Conservation (phyloP, 176 grass and related monocot genomes). For the Triticum turgidum region DNA sequence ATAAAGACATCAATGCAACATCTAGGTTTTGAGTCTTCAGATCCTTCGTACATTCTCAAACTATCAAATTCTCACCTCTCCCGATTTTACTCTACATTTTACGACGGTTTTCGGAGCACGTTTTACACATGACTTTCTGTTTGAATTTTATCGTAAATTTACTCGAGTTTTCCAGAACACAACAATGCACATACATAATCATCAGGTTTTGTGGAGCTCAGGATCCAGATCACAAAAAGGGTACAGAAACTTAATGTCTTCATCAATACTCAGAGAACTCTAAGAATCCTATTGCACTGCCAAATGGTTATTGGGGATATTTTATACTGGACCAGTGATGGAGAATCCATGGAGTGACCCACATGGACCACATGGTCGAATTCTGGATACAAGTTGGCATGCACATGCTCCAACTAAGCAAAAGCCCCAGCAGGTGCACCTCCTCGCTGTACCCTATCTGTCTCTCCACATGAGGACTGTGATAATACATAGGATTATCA, state of each 20-base stretch:
- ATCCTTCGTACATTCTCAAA: too few species aligned
- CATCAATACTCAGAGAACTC: background rate
- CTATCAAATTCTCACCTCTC: too few species aligned
- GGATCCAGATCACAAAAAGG: too few species aligned
- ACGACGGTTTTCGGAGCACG: too few species aligned
- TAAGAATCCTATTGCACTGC: background rate
- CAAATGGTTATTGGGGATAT: background rate
- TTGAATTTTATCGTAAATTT: too few species aligned
- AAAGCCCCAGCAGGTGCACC: background rate
- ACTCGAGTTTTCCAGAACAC: too few species aligned
- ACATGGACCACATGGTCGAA: slow-evolving; percentile 11
- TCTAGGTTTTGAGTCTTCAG: too few species aligned
- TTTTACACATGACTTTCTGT: too few species aligned
- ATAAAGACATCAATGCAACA: too few species aligned
- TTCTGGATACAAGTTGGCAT: slow-evolving; percentile 15
- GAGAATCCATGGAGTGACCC: background rate
- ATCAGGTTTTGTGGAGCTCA: too few species aligned
- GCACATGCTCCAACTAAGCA: slow-evolving; percentile 25
- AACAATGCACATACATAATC: too few species aligned
- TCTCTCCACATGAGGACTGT: background rate
- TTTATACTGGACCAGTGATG: background rate
- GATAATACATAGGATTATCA: background rate
- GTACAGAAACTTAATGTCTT: background rate
- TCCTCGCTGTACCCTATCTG: background rate
- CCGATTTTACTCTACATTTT: too few species aligned